These are phyloP conservation scores for Piedraia hortae DNA, from an alignment of 2,329 filamentous ascomycete species.

Conservation along the genomic window DNA sequence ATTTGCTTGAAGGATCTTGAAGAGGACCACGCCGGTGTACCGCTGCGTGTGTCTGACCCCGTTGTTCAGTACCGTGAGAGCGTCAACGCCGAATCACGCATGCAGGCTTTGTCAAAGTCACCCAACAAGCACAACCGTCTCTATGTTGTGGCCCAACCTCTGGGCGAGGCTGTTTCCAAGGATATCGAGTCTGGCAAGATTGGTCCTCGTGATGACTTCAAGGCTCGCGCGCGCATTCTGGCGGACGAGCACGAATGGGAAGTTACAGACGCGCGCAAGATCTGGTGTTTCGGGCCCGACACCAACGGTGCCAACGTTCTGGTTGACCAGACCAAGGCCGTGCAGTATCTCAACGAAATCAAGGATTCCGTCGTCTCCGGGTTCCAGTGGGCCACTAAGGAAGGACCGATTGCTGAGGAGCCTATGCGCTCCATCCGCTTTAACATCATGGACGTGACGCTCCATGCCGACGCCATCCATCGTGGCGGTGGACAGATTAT, in stretches of 20 bases:
- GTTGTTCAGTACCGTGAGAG: constrained; percentile 98
- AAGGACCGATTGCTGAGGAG: constrained; percentile 95
- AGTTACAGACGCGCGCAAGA: constrained; percentile 98
- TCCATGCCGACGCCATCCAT: constrained; percentile 98
- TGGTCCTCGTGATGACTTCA: constrained; percentile 90
- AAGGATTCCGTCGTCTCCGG: constrained; percentile 98
- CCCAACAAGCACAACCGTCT: constrained; percentile 99
- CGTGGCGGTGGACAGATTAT: constrained; percentile 99
- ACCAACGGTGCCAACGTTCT: constrained; percentile 94
- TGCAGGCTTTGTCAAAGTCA: constrained; percentile 94
- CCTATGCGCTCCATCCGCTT: constrained; percentile 92
- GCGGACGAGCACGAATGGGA: constrained; percentile 98
- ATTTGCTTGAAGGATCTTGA: constrained; percentile 99
- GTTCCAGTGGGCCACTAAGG: constrained; percentile 98
- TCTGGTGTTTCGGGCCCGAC: constrained; percentile 98
- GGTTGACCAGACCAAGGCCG: constrained; percentile 98
- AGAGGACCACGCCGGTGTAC: constrained; percentile 96
- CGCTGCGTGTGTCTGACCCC: constrained; percentile 90
- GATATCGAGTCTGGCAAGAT: constrained; percentile 87
- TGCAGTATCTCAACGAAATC: constrained; percentile 99
- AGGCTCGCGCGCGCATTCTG: constrained; percentile 82
- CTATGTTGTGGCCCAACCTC: constrained; percentile 76
- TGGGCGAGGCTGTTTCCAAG: constrained; percentile 70
- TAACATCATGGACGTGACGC: constrained; percentile 98
- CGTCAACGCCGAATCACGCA: constrained; percentile 58